phyloP scores from a whole-genome alignment of 2,329 filamentous ascomycete species.

The Colletotrichum eremochloae region DNA sequence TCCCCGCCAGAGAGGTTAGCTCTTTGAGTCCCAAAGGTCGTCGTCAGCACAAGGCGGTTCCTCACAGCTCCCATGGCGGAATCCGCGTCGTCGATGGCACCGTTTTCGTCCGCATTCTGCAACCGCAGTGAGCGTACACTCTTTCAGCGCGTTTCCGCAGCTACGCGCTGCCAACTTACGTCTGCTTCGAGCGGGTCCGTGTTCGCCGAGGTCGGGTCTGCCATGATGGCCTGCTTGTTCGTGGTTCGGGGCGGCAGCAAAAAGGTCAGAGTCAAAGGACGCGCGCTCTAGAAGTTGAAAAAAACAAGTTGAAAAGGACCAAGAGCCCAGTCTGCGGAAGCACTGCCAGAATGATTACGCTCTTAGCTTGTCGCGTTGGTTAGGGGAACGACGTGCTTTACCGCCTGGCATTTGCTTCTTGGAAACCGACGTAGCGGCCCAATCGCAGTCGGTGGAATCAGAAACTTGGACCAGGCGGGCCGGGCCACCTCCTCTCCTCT shows the following conservation, averaged over 20 bases:
- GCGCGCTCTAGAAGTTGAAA: too few species aligned
- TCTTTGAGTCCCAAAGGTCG: too few species aligned
- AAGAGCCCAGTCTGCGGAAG: not conserved
- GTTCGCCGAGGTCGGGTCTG: conserved; percentile 10
- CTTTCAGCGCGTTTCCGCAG: not conserved
- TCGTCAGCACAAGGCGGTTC: not conserved
- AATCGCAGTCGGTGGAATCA: not conserved
- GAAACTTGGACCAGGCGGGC: not conserved
- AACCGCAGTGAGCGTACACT: not conserved
- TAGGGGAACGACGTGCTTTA: not conserved
- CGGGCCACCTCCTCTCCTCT: not conserved
- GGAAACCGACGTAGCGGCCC: not conserved
- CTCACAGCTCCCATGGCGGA: conserved; percentile 20
- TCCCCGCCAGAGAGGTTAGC: not conserved
- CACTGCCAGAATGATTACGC: not conserved
- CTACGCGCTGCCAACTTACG: not conserved
- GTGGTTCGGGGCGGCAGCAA: too few species aligned
- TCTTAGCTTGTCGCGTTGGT: not conserved
- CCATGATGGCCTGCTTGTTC: not conserved
- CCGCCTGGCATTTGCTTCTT: not conserved
- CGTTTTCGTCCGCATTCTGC: conserved; percentile 6
- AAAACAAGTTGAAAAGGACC: not conserved
- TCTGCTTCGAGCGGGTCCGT: conserved; percentile 10
- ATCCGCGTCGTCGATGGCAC: conserved; percentile 11
- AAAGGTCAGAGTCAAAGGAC: too few species aligned